Percentiles rank a stretch among this genome's conserved stretches.
Evolutionary conservation across 495 filamentous ascomycete genomes (phyloP).

Genomic region (Podospora didyma): DNA sequence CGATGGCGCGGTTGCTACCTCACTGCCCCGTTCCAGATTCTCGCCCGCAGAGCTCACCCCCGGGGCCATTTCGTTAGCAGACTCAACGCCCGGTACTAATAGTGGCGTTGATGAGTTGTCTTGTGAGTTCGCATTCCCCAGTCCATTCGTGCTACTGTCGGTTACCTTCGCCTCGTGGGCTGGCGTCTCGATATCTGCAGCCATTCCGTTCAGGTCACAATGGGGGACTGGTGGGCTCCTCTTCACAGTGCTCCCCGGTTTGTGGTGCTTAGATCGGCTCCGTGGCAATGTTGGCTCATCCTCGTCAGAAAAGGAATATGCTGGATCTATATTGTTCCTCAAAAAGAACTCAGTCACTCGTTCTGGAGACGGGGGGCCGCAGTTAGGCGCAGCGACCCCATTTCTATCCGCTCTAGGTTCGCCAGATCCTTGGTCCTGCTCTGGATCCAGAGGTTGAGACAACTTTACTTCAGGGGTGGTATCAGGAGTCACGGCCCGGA

Average conservation of each 20-base stretch:
- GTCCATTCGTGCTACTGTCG: too few species aligned
- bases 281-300: constrained; percentile 27
- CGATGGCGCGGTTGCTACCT: background rate
- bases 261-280: background rate
- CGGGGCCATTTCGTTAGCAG: too few species aligned
- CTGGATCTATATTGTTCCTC: constrained; percentile 28
- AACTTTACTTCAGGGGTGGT: constrained; percentile 4
- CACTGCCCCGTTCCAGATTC: too few species aligned
- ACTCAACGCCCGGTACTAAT: too few species aligned
- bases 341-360: constrained; percentile 20
- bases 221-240: too few species aligned
- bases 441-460: background rate
- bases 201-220: too few species aligned
- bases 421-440: background rate
- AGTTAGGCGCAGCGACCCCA: background rate
- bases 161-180: too few species aligned
- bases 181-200: too few species aligned
- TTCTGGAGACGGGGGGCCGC: background rate
- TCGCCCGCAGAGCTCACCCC: too few species aligned
- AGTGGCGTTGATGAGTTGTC: too few species aligned
- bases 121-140: too few species aligned
- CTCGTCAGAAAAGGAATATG: constrained; percentile 42
- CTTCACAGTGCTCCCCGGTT: too few species aligned
- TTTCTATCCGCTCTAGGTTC: background rate
- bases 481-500: constrained; percentile 12